A percentile compares a stretch with the other conserved stretches of the same genome.
Evolutionary conservation across 306 rosid species (phyloP).

Genomic region (Pyrus betulifolia): DNA sequence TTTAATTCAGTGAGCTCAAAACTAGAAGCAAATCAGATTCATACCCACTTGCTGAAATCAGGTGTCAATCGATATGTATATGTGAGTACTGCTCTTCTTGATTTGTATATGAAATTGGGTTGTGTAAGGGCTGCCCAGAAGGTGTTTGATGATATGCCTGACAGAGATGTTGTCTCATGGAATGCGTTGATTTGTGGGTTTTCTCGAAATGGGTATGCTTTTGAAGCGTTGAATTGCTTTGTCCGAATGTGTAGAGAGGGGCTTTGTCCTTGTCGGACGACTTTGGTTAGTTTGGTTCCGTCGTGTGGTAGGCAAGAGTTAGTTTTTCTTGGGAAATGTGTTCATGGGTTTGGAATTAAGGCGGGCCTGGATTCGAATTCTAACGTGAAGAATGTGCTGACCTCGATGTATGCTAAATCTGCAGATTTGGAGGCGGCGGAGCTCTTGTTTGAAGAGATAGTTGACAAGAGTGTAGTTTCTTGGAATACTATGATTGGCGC

Average conservation of each 20-base stretch:
- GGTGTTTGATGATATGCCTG: conserved; percentile 55
- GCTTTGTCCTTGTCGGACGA: conserved; percentile 29
- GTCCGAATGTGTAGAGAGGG: conserved; percentile 39
- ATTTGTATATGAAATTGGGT: conserved; percentile 47
- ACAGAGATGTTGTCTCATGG: conserved; percentile 64
- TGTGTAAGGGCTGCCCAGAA: conserved; percentile 32
- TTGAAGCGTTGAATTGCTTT: conserved; percentile 27
- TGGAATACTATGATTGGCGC: conserved; percentile 88
- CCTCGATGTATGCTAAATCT: conserved; percentile 70
- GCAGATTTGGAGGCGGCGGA: conserved; percentile 48
- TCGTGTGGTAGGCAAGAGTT: conserved; percentile 35
- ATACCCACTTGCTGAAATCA: conserved; percentile 39
- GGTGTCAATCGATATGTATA: conserved; percentile 38
- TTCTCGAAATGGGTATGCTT: conserved; percentile 29
- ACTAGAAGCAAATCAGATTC: conserved; percentile 44
- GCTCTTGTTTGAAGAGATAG: conserved; percentile 48
- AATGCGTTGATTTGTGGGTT: conserved; percentile 71
- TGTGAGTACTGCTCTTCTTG: conserved; percentile 54
- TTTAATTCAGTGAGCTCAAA: not conserved
- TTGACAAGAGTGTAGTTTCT: conserved; percentile 49
- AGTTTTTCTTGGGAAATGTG: conserved; percentile 29
- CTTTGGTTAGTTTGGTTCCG: conserved; percentile 44
- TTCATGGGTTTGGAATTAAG: conserved; percentile 50
- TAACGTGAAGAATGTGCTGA: conserved; percentile 48
- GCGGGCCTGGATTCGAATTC: conserved; percentile 31